Evolutionary conservation across 768 basidiomycete species (phyloP).

Genomic region (Boletus reticuloceps): DNA sequence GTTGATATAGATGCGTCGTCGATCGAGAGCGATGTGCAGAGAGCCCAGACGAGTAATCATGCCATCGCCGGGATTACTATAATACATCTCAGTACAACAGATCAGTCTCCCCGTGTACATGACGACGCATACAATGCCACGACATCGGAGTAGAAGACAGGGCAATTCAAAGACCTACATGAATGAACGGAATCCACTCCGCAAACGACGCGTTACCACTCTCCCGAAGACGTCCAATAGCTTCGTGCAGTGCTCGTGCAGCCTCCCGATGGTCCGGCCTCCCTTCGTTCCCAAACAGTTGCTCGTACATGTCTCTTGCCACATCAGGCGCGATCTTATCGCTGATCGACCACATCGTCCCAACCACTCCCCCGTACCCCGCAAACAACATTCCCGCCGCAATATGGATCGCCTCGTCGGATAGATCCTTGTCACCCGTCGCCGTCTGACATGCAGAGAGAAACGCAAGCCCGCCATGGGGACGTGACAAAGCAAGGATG

Average conservation of each 20-base stretch:
- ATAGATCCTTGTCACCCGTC: background rate
- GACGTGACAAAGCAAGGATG: background rate
- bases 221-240: background rate
- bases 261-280: too few species aligned
- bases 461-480: background rate
- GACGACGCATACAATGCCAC: too few species aligned
- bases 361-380: constrained; percentile 16
- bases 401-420: too few species aligned
- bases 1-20: too few species aligned
- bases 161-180: constrained; percentile 1
- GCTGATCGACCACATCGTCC: background rate
- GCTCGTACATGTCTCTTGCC: too few species aligned
- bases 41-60: too few species aligned
- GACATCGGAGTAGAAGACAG: too few species aligned
- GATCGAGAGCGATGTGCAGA: too few species aligned
- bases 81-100: too few species aligned
- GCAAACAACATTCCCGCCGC: constrained; percentile 30
- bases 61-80: too few species aligned
- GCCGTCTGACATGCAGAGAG: background rate
- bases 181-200: constrained; percentile 9
- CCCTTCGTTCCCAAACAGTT: too few species aligned
- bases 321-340: background rate
- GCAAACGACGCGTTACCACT: background rate
- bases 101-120: too few species aligned
- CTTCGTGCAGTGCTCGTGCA: background rate